Evolutionary conservation across 179 eudicot genomes (phyloP), one percentile per base, ranked within the genome.

Genomic region (Corrigiola litoralis): DNA sequence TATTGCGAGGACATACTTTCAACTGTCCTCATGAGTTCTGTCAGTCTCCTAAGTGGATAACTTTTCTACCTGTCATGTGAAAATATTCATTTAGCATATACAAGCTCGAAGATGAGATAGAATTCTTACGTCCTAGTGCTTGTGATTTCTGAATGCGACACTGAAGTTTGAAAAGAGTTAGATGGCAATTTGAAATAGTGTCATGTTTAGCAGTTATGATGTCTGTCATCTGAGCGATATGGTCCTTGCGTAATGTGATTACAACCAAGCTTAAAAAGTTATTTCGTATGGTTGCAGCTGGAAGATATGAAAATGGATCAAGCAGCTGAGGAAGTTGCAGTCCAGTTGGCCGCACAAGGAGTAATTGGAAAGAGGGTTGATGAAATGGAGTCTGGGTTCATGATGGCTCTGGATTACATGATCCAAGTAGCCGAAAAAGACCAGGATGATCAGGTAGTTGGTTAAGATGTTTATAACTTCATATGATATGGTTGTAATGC

Each of bases 361-460:
- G 98, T 90, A 59, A 92, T 92, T 54, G 99, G 99, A 67, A 90
- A 94, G 79, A 84, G 99, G 77, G 99, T 94, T 69, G 99, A 94
- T 79, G 75, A 94, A 78, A 94, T 94, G 99, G 95, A 87, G 67
- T 62, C 95, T 3, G 92, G 99, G 25, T 92, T 90, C 68, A 90
- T 92, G 97, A 84, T 87, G 91, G 97, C 99, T 67, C 77, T 94
- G 42, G 99, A 94, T 90, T 90, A 81, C 86, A 94, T 94, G 99
- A 94, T 94, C 61, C 86, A 84, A 70, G 49, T 63, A 46, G 99
- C 99, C 54, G 94, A 82, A 41, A 84, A 80, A 44, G 97, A 90
- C 70, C 70, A 86, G 70, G 99, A 94, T 79, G 94, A 85, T 13
- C 84, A 87, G 86, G 96, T 84, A 73, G 9, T 36, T 28, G 11